A percentile compares a stretch with the other conserved stretches of the same genome.
phyloP scores from a whole-genome alignment of 495 filamentous ascomycete genomes.

The Staphylotrichum tortipilum region DNA sequence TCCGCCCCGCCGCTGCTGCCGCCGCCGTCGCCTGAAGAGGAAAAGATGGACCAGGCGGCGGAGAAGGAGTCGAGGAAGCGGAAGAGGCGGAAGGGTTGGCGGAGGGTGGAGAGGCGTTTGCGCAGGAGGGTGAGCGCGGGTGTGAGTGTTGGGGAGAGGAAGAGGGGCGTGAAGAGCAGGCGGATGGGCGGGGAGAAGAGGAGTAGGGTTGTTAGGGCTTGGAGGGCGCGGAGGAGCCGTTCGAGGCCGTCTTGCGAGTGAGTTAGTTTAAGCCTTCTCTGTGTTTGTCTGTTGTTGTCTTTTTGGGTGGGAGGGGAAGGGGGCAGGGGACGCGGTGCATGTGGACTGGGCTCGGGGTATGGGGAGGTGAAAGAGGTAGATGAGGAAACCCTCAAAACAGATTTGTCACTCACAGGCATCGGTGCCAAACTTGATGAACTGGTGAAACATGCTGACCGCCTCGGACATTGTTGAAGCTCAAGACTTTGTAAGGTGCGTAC shows the following conservation, averaged over 20 bases:
- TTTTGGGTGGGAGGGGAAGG: not conserved
- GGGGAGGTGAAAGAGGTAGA: not conserved
- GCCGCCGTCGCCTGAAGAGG: not conserved
- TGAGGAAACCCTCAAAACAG: not conserved
- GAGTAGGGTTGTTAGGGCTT: slow-evolving; percentile 35
- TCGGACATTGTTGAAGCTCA: too few relatives aligned
- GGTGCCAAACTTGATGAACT: slow-evolving; percentile 34
- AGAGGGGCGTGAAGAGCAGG: not conserved
- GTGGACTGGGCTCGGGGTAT: not conserved
- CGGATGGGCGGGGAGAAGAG: slow-evolving; percentile 4
- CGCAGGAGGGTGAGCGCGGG: slow-evolving; percentile 20
- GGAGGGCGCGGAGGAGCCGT: slow-evolving; percentile 52
- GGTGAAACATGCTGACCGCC: slow-evolving; percentile 22
- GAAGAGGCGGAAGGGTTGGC: slow-evolving; percentile 55
- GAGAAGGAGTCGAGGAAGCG: slow-evolving; percentile 54
- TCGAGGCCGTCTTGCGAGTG: slow-evolving; percentile 46
- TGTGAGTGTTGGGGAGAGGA: slow-evolving; percentile 6
- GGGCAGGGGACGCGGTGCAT: not conserved
- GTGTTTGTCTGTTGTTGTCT: not conserved
- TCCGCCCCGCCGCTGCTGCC: not conserved
- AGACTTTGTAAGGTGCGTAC: too few relatives aligned
- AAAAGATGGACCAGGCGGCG: slow-evolving; percentile 31
- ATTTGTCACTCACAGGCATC: slow-evolving; percentile 29
- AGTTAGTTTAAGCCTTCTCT: too few relatives aligned
- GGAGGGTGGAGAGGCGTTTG: slow-evolving; percentile 30